Evolutionary conservation across 192 early-diverging fungal genomes (phyloP).

Genomic region (Backusella mclennaniae): DNA sequence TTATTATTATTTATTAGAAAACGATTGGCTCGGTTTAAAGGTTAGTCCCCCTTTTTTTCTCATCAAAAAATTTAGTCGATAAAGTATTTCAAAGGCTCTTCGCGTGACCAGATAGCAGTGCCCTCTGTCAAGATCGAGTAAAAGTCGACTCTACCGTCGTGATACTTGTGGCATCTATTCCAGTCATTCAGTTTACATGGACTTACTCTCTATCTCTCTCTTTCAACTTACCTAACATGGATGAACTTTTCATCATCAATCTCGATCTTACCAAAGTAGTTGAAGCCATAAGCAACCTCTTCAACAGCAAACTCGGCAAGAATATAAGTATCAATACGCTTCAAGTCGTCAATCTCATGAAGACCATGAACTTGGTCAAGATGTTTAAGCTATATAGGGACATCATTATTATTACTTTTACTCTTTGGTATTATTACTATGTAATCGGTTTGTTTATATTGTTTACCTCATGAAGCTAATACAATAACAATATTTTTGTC

Average conservation of each 20-base stretch:
- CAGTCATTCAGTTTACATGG: too few relatives aligned
- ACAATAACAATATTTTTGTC: neutral
- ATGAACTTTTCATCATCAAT: constrained; percentile 49
- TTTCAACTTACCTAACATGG: constrained; percentile 44
- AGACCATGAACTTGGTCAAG: constrained; percentile 43
- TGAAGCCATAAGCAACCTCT: constrained; percentile 51
- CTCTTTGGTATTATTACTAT: neutral
- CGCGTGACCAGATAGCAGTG: constrained; percentile 49
- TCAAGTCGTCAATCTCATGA: constrained; percentile 48
- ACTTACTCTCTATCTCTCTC: neutral
- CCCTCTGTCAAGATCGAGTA: constrained; percentile 51
- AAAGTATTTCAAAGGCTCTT: constrained; percentile 50
- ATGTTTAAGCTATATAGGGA: constrained; percentile 27
- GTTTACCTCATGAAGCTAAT: constrained; percentile 28
- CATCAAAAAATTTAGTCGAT: constrained; percentile 37
- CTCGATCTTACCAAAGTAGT: constrained; percentile 57
- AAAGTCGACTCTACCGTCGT: constrained; percentile 39
- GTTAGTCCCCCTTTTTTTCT: neutral
- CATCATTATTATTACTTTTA: too few relatives aligned
- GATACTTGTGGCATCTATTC: constrained; percentile 44
- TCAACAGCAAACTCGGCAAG: constrained; percentile 48
- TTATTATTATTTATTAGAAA: neutral
- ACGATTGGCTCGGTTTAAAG: neutral
- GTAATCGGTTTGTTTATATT: neutral
- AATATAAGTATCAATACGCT: constrained; percentile 45